Evolutionary conservation across 805 yeast genomes (phyloP).

Genomic region (Wickerhamomyces pijperi): DNA sequence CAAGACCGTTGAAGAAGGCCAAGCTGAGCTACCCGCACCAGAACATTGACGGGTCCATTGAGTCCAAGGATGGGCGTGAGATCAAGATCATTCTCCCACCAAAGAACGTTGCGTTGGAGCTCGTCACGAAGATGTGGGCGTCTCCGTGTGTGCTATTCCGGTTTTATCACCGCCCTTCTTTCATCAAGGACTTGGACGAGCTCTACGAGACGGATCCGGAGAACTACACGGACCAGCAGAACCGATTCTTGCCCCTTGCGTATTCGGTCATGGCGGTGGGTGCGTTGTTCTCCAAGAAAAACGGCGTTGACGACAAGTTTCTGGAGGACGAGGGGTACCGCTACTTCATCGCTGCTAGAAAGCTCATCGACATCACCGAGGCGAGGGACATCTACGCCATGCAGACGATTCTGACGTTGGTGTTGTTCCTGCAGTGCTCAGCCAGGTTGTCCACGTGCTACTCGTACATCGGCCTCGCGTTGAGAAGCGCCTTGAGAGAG

Average conservation of each 20-base stretch:
- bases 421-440: slow-evolving; percentile 76
- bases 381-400: slow-evolving; percentile 72
- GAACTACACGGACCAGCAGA: slow-evolving; percentile 61
- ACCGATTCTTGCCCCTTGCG: slow-evolving; percentile 64
- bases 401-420: slow-evolving; percentile 79
- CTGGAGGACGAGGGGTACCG: slow-evolving; percentile 69
- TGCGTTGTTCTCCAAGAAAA: slow-evolving; percentile 54
- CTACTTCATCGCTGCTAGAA: slow-evolving; percentile 73
- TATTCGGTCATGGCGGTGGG: slow-evolving; percentile 89
- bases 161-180: slow-evolving; percentile 77
- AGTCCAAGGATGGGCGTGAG: slow-evolving; percentile 29
- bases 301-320: slow-evolving; percentile 19
- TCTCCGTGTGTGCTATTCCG: slow-evolving; percentile 78
- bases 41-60: slow-evolving; percentile 27
- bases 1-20: slow-evolving; percentile 8
- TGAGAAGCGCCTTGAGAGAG: slow-evolving; percentile 71
- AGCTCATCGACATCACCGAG: slow-evolving; percentile 70
- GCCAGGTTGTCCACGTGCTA: slow-evolving; percentile 82
- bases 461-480: slow-evolving; percentile 80
- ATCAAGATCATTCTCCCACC: slow-evolving; percentile 64
- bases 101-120: slow-evolving; percentile 55
- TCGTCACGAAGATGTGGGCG: slow-evolving; percentile 72
- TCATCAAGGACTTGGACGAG: slow-evolving; percentile 62
- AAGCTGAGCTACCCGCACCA: slow-evolving; percentile 15
- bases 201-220: slow-evolving; percentile 66